Evolutionary conservation across 2,329 filamentous ascomycete genomes (phyloP), one percentile per base, ranked within the genome.

Genomic region (Exophiala xenobiotica): DNA sequence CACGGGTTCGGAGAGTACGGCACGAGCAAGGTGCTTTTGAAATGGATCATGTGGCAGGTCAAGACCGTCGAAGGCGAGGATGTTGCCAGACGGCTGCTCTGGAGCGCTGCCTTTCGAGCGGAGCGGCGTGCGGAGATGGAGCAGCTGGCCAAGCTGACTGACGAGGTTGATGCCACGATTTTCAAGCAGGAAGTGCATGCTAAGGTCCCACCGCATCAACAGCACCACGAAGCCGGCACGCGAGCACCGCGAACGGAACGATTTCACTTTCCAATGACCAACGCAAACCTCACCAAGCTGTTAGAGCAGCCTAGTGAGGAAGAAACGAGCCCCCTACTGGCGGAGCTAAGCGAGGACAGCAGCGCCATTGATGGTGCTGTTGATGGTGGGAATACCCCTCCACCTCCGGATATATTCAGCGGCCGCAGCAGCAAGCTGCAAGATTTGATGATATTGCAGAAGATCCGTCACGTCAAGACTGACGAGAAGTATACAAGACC

Each of bases 1-100:
- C 66, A 67, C 24, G 68, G 76, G n/a, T 72, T 68, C 31, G 67
- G 75, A 12, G 63, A 69, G 18, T 66, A 67, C 24, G 68, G 68
- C 1, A 52, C 60, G 2, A 59, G 68, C 9, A 60, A 58, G 0
- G 56, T 56, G 22, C 67, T 68, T 50, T 67, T 76, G 47, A 58
- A 63, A 24, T 79, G 71, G 61, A 70, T 80, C 4, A 57, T 77
- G 35, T 54, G 61, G n/a, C 54, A 72, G n/a, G 70, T 79, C 16
- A 56, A 60, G 26, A 55, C 66, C 20, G 61, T 73, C 11, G 78
- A 80, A 54, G 73, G 74, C 0, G 52, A 64, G 3, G 66, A 70
- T 16, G 66, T 74, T 4, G 72, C 74, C 8, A 58, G 62, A 5
- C 27, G 23, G 18, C 33, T 59, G 33, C 42, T 57, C 22, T 54